Base-by-base conservation (phyloP, 495 filamentous ascomycete genomes). In the Ascobolus immersus region DNA sequence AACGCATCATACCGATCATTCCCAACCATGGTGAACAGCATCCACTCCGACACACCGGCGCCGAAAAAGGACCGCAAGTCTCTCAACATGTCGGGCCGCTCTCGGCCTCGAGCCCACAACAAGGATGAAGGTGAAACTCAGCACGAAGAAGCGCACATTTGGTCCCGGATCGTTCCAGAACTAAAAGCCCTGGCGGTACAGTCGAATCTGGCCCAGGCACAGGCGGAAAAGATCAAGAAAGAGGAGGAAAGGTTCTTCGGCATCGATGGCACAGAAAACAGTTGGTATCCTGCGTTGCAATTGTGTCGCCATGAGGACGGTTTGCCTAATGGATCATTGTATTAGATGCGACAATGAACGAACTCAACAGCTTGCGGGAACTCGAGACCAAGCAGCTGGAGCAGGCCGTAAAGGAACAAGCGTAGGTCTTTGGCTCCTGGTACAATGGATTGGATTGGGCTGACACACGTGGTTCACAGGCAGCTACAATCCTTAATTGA, bases 141-240 rank as follows among this genome's bases (percentile, higher is more conserved):
- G n/a, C 47, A 50, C 23, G 47, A 50, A 28, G 47, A 50, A 28
- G 35, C 34, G 5, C 40, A 45, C 27, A 21, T 45, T 13, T 50
- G 47, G 47, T 38, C 39, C 4, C 45, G 39, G 37, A 45, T 50
- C 36, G 47, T 49, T 28, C 43, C 31, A 5, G 47, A 42, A 15
- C 24, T 50, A 18, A 45, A 45, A 22, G 39, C 43, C 3, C 46
- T 44, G 22, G n/a, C n/a, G n/a, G n/a, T n/a, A 10, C 38, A 42
- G 28, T 36, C 42, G 9, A 49, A 41, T 30, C 45, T 36, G 23
- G 32, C 38, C 15, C 36, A 38, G 15, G 46, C 43, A 21, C 32
- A 50, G 24, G 39, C 33, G 10, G 39, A 17, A 21, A 25, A 45
- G 33, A 49, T 45, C 21, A n/a, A 28, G 11, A 32, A 41, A 7